Evolutionary conservation across 2,329 filamentous ascomycete species (phyloP), one percentile per base, ranked within the genome.

Genomic region (Cladosporium sphaerospermum): DNA sequence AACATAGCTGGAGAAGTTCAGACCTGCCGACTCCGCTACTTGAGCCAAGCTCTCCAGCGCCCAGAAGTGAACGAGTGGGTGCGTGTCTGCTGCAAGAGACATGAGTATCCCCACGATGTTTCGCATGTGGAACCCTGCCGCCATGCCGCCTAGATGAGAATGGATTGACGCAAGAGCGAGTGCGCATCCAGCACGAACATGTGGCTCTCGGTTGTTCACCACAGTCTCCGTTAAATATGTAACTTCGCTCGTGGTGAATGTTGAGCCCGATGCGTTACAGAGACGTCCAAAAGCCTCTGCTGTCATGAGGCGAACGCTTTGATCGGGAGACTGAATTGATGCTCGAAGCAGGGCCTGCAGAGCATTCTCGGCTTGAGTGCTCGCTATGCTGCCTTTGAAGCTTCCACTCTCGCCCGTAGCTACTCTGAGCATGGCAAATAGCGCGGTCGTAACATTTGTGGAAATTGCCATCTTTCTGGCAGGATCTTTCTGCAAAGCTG

Each of bases 71-170:
- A 99, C 93, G 0, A 88, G 85, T 0, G 93, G 91, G 67, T 99
- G 93, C 16, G 92, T 89, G 65, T 99, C 93, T 61, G 91, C 96
- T 68, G 90, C 92, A 9, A 99, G 78, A 7, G 93, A 97, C 87
- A 97, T 95, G n/a, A 99, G 75, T 37, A 99, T 95, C 14, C 92
- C 88, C n/a, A 96, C 80, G 46, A 99, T 96, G 1, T 90, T 96
- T 74, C 97, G 97, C 47, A 99, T 78, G 67, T 99, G 93, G 62
- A 93, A 90, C 3, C 91, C 90, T 52, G 93, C 93, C 50, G 93
- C 93, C 91, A 99, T 97, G 53, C 93, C 92, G 54, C 93, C 95
- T 33, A 99, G 88, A 68, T 96, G 90, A 14, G 89, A 88, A 71
- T 99, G 91, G 48, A 99, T 97, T 53, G 86, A 88, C 8, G 93